These are phyloP conservation scores for Begonia masoniana DNA, from an alignment of 306 rosid species.

Conservation along the genomic window DNA sequence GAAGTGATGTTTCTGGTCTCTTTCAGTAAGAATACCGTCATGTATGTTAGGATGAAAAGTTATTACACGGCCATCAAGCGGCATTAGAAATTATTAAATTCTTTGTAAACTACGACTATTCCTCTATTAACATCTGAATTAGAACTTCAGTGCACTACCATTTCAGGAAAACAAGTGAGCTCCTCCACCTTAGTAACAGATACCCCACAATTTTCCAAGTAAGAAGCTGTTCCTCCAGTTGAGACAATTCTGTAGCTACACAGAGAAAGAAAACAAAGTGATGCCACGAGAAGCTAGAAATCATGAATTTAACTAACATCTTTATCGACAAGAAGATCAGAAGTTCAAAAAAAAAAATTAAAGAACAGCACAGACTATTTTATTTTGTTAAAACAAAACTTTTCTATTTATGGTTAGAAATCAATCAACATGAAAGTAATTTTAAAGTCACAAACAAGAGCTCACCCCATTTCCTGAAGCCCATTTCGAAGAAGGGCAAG, in stretches of 20 bases:
- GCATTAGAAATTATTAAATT: slow-evolving; percentile 6
- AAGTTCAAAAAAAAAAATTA: too few species aligned
- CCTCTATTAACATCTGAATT: background rate
- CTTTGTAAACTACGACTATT: background rate
- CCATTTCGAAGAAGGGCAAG: slow-evolving; percentile 65
- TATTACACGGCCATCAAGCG: slow-evolving; percentile 97
- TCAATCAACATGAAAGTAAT: too few species aligned
- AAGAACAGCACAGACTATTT: too few species aligned
- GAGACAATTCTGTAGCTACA: slow-evolving; percentile 75
- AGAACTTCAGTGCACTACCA: slow-evolving; percentile 30
- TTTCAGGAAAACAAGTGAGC: slow-evolving; percentile 80
- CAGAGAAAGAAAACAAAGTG: background rate
- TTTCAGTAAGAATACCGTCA: slow-evolving; percentile 93
- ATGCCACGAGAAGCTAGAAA: background rate
- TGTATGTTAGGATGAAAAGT: slow-evolving; percentile 83
- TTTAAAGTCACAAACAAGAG: slow-evolving; percentile 1
- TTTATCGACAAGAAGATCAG: too few species aligned
- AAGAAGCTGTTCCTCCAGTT: slow-evolving; percentile 88
- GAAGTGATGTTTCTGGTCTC: slow-evolving; percentile 77
- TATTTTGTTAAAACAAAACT: too few species aligned
- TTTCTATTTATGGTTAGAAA: too few species aligned
- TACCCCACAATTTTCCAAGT: slow-evolving; percentile 72
- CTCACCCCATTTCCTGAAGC: slow-evolving; percentile 71
- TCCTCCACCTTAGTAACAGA: slow-evolving; percentile 80
- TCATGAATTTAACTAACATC: too few species aligned